Percentiles rank a stretch among this genome's conserved stretches.
phyloP scores from a whole-genome alignment of 257 asterid species.

The Ilex aquifolium region DNA sequence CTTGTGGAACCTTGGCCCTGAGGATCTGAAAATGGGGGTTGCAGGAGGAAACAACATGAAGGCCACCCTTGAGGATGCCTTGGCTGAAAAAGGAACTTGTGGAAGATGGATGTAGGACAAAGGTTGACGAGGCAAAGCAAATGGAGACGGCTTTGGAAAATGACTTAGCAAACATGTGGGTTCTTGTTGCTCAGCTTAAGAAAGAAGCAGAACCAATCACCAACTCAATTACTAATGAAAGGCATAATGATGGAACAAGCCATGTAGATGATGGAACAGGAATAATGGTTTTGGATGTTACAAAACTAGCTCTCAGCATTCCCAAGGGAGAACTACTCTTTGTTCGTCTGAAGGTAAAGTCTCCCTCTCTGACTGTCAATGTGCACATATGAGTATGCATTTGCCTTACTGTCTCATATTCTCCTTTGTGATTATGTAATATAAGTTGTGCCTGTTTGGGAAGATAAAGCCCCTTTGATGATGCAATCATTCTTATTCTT shows the following conservation, averaged over 20 bases:
- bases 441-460: too few relatives aligned
- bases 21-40: conserved; percentile 84
- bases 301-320: conserved; percentile 30
- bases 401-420: too few relatives aligned
- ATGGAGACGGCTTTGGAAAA: conserved; percentile 87
- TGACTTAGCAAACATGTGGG: conserved; percentile 99
- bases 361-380: too few relatives aligned
- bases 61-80: conserved; percentile 75
- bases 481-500: too few relatives aligned
- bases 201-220: conserved; percentile 46
- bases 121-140: conserved; percentile 74
- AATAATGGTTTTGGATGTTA: conserved; percentile 16
- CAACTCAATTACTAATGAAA: conserved; percentile 35
- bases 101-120: conserved; percentile 77
- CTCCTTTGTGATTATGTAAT: too few relatives aligned
- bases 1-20: conserved; percentile 64
- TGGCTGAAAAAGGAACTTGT: conserved; percentile 78
- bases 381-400: too few relatives aligned
- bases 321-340: conserved; percentile 80
- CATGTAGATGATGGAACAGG: conserved; percentile 17
- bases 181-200: conserved; percentile 90
- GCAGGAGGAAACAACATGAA: conserved; percentile 84
- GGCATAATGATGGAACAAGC: conserved; percentile 29
- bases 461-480: too few relatives aligned
- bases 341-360: conserved; percentile 68